Conservation (phyloP, 2,329 filamentous ascomycete genomes). For the Domatiomyces catenatus region DNA sequence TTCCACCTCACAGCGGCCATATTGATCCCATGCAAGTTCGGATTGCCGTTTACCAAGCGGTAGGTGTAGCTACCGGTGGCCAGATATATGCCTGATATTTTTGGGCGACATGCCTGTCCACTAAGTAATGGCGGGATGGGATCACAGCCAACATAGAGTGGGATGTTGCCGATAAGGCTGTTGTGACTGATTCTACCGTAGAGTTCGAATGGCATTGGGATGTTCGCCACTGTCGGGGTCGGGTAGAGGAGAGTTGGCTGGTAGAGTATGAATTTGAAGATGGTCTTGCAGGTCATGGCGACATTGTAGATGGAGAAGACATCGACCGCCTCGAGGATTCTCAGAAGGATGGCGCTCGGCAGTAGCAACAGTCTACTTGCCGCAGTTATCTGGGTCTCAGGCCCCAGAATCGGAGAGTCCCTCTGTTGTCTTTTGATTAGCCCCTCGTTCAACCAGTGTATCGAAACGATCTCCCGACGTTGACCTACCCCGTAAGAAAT, state of each 20-base stretch:
- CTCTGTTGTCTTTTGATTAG: not conserved
- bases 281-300: not conserved
- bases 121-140: too few relatives aligned
- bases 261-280: not conserved
- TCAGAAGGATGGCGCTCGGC: not conserved
- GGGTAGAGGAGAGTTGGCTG: not conserved
- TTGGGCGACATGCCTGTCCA: not conserved
- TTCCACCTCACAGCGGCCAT: not conserved
- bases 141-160: not conserved
- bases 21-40: too few relatives aligned
- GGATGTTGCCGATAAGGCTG: too few relatives aligned
- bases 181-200: too few relatives aligned
- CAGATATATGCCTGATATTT: not conserved
- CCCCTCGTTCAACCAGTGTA: not conserved
- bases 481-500: not conserved
- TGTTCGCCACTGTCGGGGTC: not conserved
- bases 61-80: not conserved
- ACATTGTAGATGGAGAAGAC: not conserved
- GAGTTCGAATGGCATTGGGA: not conserved
- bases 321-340: not conserved
- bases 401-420: not conserved
- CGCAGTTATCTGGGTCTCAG: not conserved
- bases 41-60: not conserved
- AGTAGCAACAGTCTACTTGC: not conserved
- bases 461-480: not conserved